Evolutionary conservation across 2,329 filamentous ascomycete genomes (phyloP).

Genomic region (Colletotrichum acutatum): DNA sequence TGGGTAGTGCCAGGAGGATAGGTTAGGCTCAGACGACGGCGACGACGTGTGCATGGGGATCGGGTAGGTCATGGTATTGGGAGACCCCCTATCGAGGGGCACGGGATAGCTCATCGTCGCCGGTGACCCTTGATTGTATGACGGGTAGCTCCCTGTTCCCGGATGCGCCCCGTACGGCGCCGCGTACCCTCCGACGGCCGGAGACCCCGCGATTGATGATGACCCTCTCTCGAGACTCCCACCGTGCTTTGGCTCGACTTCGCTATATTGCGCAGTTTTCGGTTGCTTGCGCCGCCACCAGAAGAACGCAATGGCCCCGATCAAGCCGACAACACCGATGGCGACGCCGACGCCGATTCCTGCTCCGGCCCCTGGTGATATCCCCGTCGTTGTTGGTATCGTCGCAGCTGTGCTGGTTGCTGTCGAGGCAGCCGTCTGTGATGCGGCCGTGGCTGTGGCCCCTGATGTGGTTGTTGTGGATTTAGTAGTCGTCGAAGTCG

Average conservation of each 20-base stretch:
- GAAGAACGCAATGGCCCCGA: constrained; percentile 40
- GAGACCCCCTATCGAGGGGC: not conserved
- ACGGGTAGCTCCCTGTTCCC: not conserved
- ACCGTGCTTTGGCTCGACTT: constrained; percentile 27
- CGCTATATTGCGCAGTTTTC: constrained; percentile 19
- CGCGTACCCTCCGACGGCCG: constrained; percentile 8
- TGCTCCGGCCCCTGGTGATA: constrained; percentile 44
- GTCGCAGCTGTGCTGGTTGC: constrained; percentile 14
- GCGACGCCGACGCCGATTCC: constrained; percentile 45
- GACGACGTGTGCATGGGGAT: not conserved
- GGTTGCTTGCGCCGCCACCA: constrained; percentile 40
- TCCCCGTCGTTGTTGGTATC: constrained; percentile 20
- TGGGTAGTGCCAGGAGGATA: constrained; percentile 1
- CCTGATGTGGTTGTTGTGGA: not conserved
- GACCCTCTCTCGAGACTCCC: constrained; percentile 5
- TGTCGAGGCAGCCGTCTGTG: not conserved
- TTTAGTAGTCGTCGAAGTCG: constrained; percentile 12
- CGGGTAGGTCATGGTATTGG: not conserved
- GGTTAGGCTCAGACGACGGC: not conserved
- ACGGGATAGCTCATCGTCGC: constrained; percentile 3
- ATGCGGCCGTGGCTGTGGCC: not conserved
- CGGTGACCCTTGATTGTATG: not conserved
- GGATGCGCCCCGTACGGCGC: constrained; percentile 11
- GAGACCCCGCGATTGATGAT: constrained; percentile 13
- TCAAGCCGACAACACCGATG: constrained; percentile 40